A percentile compares a stretch with the other conserved stretches of the same genome.
Evolutionary conservation across 352 stramenopile genomes (phyloP).

Genomic region (Globisporangium nagaii): DNA sequence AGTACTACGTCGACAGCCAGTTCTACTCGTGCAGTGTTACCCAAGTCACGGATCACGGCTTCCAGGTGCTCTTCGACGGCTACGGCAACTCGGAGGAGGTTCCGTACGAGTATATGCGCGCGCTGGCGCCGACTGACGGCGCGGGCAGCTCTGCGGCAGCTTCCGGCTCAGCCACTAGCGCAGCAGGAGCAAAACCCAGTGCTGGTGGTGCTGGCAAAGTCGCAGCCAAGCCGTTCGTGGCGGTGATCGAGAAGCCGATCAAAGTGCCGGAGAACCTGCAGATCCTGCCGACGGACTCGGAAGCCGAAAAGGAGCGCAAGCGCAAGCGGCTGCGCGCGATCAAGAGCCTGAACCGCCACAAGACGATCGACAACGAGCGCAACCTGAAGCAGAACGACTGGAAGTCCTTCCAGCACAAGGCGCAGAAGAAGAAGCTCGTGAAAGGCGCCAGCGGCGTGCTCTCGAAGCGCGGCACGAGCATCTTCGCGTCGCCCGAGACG

Average conservation of each 20-base stretch:
- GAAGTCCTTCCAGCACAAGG: conserved; percentile 83
- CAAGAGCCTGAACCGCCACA: conserved; percentile 85
- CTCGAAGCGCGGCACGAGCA: conserved; percentile 78
- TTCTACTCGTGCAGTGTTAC: conserved; percentile 74
- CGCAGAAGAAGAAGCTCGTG: conserved; percentile 66
- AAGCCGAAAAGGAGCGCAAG: conserved; percentile 85
- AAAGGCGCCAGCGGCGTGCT: conserved; percentile 65
- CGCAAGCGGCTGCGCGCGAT: conserved; percentile 77
- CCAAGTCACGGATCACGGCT: conserved; percentile 59
- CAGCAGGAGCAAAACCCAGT: background rate
- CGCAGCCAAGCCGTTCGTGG: conserved; percentile 25
- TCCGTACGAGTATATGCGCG: conserved; percentile 82
- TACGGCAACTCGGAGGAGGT: conserved; percentile 91
- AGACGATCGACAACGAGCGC: conserved; percentile 77
- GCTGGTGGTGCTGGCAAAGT: background rate
- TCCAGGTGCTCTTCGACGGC: conserved; percentile 82
- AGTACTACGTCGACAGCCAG: conserved; percentile 76
- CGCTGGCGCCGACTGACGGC: conserved; percentile 1
- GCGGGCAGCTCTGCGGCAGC: too few relatives aligned
- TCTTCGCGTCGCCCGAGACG: conserved; percentile 86
- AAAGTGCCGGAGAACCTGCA: conserved; percentile 84
- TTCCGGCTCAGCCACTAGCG: background rate
- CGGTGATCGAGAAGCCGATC: conserved; percentile 64
- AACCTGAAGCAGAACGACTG: conserved; percentile 84
- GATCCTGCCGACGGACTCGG: conserved; percentile 75